Evolutionary conservation across 1,139 yeast species (phyloP), one percentile per base, ranked within the genome.

Genomic region (Blastobotrys serpentis): DNA sequence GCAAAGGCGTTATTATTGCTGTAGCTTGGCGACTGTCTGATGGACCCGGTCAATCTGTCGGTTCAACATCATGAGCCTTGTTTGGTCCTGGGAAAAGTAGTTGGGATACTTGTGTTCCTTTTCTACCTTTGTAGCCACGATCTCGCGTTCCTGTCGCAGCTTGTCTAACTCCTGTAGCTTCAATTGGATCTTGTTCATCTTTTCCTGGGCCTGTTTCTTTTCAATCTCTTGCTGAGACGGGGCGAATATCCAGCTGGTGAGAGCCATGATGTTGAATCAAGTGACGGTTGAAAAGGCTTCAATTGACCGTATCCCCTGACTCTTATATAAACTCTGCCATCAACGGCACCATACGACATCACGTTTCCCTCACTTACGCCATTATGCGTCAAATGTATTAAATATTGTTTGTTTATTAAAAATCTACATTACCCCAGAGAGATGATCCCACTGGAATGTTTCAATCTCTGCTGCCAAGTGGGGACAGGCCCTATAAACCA

Each of bases 21-120:
- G 29, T 21, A 42, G 34, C n/a, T 18, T n/a, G 11, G 18, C 29
- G 17, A 21, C 16, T 14, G 33, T 13, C 8, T 23, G 17, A 17
- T 45, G 25, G 13, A 45, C 17, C n/a, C 52, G 49, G 10, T 49
- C 44, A 44, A 49, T 44, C 36, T 49, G 52, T 3, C 52, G 44
- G 26, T 49, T 45, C 16, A 49, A 37, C 52, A 49, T 49, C 29
- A 49, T 30, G 4, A 49, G 44, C 19, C 45, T 19, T 4, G 52
- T 49, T 29, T 49, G 52, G 36, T 45, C 44, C 30, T 45, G 42
- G 4, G 52, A 49, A 32, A 41, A 49, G 47, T 49, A 49, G 44
- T 49, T 49, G 30, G 45, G 37, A 38, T 45, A 49, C 16, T 46
- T 33, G 26, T 49, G 52, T 40, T 49, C 49, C 38, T 43, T 36